Conservation (phyloP, 352 stramenopile species). For the Chrysophaeum taylorii region DNA sequence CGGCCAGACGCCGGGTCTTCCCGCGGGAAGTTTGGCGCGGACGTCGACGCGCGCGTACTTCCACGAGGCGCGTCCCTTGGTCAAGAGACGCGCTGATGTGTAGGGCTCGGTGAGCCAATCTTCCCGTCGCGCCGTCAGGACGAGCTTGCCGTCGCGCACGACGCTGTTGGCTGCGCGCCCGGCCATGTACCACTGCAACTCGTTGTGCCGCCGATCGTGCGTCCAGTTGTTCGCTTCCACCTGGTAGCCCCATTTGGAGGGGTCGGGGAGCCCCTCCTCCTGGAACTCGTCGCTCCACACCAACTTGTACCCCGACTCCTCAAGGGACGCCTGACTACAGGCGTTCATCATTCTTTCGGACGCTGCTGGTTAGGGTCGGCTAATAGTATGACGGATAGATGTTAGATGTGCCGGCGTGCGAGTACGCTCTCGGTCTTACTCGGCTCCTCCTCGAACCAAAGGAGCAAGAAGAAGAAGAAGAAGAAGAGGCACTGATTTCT, state of each 20-base stretch:
- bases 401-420: no score
- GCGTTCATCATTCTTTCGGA: no score
- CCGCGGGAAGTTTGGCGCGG: conserved; percentile 27
- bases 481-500: no score
- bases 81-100: conserved; percentile 32
- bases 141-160: conserved; percentile 26
- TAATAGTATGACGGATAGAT: no score
- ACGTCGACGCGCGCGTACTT: conserved; percentile 27
- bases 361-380: no score
- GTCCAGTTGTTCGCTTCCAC: conserved; percentile 28
- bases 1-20: conserved; percentile 28
- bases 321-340: no score
- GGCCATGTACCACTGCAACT: conserved; percentile 28
- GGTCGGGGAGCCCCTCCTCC: conserved; percentile 22
- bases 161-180: conserved; percentile 21
- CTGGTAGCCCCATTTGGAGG: conserved; percentile 29
- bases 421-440: no score
- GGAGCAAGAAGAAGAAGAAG: no score
- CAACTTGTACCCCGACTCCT: conserved; percentile 19
- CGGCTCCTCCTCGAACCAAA: no score
- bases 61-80: conserved; percentile 24
- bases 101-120: conserved; percentile 17
- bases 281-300: conserved; percentile 43
- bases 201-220: conserved; percentile 28
- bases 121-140: conserved; percentile 23